Evolutionary conservation across 1,284 basidiomycete genomes (phyloP), one percentile per base, ranked within the genome.

Genomic region (Irpex sp.): DNA sequence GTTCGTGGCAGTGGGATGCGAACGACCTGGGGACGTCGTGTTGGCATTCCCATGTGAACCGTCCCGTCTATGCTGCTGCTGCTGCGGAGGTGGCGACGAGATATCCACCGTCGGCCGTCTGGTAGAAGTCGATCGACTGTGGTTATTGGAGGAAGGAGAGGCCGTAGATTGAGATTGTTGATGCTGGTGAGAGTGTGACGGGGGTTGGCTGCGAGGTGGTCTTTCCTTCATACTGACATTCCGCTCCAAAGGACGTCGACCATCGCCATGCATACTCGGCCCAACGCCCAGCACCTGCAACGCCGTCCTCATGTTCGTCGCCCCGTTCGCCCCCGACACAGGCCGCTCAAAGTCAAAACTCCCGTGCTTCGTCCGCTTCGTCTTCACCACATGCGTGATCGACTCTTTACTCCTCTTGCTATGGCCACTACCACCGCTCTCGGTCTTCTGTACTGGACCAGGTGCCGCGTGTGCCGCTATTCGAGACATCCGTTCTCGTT

Each of bases 311-410:
- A 70, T 63, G 47, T 64, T 69, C 54, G 68, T 55, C 57, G 63
- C 64, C 37, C 69, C 66, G 1, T 62, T 59, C 8, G 65, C 65
- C 34, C 67, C 61, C 1, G 74, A 74, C 15, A 72, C 64, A 5
- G 74, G 74, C 47, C 85, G 78, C 73, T 91, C 89, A 67, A 91
- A 91, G 69, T 92, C 89, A 71, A 91, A 91, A 69, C 85, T 88
- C 5, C 87, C 87, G 67, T 88, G 85, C 68, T 81, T 78, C 63
- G 70, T 83, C 75, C 67, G 80, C 74, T 77, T 62, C 67, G 72
- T 37, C 68, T 74, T 67, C 63, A 73, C 59, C 17, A 65, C 65
- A 44, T 57, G 58, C 56, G 61, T 68, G 61, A 65, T 64, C 21
- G 67, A 71, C 47, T 73, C 73, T 36, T 67, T 67, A 65, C 72